Percentiles rank a stretch among this genome's conserved stretches.
phyloP scores from a whole-genome alignment of 306 rosid genomes.

The Cucumis sativus region Cucumber_9930_V3 NC_026660.2:30682001-30682500 shows the following conservation, averaged over 20 bases:
- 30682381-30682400: background rate
- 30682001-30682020: conserved; percentile 63
- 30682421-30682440: background rate
- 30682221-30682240: background rate
- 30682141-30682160: background rate
- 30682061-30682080: background rate
- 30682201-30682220: background rate
- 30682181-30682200: background rate
- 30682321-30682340: background rate
- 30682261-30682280: background rate
- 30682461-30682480: conserved; percentile 52
- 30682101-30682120: background rate
- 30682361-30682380: background rate
- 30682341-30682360: background rate
- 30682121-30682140: background rate
- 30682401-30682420: background rate
- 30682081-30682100: background rate
- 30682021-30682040: conserved; percentile 48
- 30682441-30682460: conserved; percentile 62
- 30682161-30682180: background rate
- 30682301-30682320: background rate
- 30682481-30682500: conserved; percentile 33
- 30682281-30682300: background rate
- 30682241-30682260: background rate
- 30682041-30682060: conserved; percentile 51